These are phyloP conservation scores for Aspergillus awamori DNA, from an alignment of 2,329 filamentous ascomycete species.

Conservation along the genomic window DNA sequence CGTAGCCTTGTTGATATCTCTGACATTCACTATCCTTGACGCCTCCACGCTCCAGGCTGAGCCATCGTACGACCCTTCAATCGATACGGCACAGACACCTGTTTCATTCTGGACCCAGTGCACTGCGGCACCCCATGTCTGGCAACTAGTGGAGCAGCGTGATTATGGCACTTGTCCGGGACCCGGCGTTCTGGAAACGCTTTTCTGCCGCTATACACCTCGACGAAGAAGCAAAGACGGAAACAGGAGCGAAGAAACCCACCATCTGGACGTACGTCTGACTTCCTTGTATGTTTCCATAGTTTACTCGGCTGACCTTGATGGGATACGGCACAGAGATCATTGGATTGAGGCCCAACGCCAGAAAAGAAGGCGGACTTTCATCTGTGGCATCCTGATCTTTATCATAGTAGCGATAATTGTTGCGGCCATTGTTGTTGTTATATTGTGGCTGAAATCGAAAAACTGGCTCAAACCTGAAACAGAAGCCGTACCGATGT, in stretches of 20 bases:
- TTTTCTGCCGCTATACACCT: constrained; percentile 61
- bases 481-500: not conserved
- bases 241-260: constrained; percentile 22
- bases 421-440: constrained; percentile 49
- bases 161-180: constrained; percentile 55
- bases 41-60: not conserved
- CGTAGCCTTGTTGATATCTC: not conserved
- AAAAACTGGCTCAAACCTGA: constrained; percentile 36
- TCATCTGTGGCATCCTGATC: constrained; percentile 46
- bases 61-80: not conserved
- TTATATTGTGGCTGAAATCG: constrained; percentile 48
- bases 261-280: constrained; percentile 26
- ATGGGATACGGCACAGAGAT: constrained; percentile 39
- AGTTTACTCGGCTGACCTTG: no score
- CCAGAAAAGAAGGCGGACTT: constrained; percentile 52
- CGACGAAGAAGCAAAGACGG: constrained; percentile 51
- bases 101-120: not conserved
- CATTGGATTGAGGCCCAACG: constrained; percentile 58
- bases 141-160: not conserved
- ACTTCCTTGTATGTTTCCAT: not conserved
- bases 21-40: not conserved
- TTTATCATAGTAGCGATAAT: constrained; percentile 37
- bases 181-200: constrained; percentile 63
- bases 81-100: not conserved
- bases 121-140: not conserved